Evolutionary conservation across 2,329 filamentous ascomycete species (phyloP).

Genomic region (Ascochyta pisi): DNA sequence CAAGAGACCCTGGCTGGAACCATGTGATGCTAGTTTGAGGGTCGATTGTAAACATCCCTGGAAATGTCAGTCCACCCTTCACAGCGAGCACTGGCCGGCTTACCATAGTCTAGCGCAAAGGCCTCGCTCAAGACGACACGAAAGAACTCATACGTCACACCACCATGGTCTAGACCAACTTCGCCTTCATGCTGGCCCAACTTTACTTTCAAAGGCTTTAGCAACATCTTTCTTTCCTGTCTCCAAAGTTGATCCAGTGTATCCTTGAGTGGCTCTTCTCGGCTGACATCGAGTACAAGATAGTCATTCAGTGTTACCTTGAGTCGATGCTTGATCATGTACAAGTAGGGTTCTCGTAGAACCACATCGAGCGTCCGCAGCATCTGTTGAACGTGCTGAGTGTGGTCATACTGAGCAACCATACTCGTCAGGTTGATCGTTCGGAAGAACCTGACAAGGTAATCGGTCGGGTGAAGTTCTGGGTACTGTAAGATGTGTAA

Average conservation of each 20-base stretch:
- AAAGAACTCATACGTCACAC: constrained; percentile 97
- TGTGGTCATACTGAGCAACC: constrained; percentile 74
- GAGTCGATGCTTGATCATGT: constrained; percentile 41
- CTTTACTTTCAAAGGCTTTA: constrained; percentile 86
- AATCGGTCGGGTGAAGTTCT: constrained; percentile 76
- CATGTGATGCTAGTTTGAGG: constrained; percentile 78
- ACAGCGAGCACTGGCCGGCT: constrained; percentile 24
- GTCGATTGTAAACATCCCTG: constrained; percentile 79
- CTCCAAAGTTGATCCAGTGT: constrained; percentile 87
- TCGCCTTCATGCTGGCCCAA: constrained; percentile 82
- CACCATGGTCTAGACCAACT: constrained; percentile 90
- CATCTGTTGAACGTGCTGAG: constrained; percentile 39
- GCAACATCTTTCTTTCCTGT: constrained; percentile 78
- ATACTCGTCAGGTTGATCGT: constrained; percentile 87
- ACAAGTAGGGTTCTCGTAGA: constrained; percentile 32
- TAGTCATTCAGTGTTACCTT: constrained; percentile 49
- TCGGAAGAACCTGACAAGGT: constrained; percentile 83
- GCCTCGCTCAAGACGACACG: constrained; percentile 81
- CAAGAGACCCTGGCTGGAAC: constrained; percentile 83
- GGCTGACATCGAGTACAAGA: constrained; percentile 54
- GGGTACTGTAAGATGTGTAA: constrained; percentile 81
- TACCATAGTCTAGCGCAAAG: constrained; percentile 76
- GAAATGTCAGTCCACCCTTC: constrained; percentile 14
- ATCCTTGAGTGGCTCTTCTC: constrained; percentile 51
- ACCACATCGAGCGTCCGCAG: constrained; percentile 34